Evolutionary conservation across 441 rosid genomes (phyloP).

Genomic region (Aleurites moluccanus): DNA sequence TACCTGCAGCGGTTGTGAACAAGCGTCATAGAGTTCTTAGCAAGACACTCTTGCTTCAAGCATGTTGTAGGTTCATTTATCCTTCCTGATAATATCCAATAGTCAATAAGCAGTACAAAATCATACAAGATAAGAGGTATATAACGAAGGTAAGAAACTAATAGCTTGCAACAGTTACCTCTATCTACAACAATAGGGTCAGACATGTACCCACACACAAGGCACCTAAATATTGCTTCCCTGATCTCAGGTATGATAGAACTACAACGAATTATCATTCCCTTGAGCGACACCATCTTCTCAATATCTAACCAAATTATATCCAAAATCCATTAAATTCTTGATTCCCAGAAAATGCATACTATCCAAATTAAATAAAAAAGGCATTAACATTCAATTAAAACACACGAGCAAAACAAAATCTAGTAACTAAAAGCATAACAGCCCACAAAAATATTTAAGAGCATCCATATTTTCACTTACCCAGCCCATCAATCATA

Average conservation of each 20-base stretch:
- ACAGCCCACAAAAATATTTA: neutral
- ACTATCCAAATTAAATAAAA: neutral
- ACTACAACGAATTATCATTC: conserved; percentile 93
- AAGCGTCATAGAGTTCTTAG: conserved; percentile 83
- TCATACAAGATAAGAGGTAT: neutral
- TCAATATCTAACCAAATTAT: conserved; percentile 63
- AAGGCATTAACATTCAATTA: neutral
- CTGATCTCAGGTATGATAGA: conserved; percentile 95
- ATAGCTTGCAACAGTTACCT: conserved; percentile 50
- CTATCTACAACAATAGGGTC: conserved; percentile 89
- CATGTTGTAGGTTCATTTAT: conserved; percentile 80
- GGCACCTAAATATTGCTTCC: conserved; percentile 92
- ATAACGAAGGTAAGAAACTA: neutral
- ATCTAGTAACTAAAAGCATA: neutral
- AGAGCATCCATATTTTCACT: neutral
- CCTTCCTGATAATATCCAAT: conserved; percentile 48
- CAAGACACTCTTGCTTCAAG: conserved; percentile 76
- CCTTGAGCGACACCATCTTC: conserved; percentile 95
- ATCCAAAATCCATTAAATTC: conserved; percentile 11
- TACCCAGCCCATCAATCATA: no score
- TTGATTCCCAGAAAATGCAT: neutral
- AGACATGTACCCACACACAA: conserved; percentile 81
- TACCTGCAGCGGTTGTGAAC: conserved; percentile 96
- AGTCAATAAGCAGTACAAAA: conserved; percentile 16
- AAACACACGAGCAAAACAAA: neutral